Conservation (phyloP, 768 basidiomycete genomes). For the Leccinum obscurum region DNA sequence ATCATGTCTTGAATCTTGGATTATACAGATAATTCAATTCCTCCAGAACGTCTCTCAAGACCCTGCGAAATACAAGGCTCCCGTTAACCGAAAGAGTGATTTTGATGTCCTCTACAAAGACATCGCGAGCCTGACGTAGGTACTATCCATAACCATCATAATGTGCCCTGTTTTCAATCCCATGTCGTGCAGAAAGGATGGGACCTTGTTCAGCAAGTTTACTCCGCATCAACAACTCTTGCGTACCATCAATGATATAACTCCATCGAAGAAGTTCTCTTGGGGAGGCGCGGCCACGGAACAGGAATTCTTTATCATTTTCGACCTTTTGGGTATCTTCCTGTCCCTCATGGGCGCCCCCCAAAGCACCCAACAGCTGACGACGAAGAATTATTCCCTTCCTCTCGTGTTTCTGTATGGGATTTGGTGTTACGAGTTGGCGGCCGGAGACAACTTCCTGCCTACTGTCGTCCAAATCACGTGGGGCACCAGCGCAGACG, state of each 20-base stretch:
- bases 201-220: not conserved
- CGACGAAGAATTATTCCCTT: not conserved
- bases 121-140: not conserved
- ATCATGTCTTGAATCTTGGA: not conserved
- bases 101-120: not conserved
- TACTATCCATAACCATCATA: not conserved
- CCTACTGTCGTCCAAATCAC: not conserved
- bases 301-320: not conserved
- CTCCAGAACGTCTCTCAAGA: not conserved
- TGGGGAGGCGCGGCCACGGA: not conserved
- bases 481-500: not conserved
- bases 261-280: not conserved
- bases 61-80: not conserved
- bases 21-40: not conserved
- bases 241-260: not conserved
- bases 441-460: not conserved
- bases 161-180: not conserved
- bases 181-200: not conserved
- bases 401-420: not conserved
- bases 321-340: not conserved
- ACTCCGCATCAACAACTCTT: not conserved
- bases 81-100: not conserved
- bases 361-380: not conserved
- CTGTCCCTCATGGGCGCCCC: not conserved
- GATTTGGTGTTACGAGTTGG: not conserved